Evolutionary conservation across 2,329 filamentous ascomycete species (phyloP), one percentile per base, ranked within the genome.

Genomic region (Fusarium incarnatum): DNA sequence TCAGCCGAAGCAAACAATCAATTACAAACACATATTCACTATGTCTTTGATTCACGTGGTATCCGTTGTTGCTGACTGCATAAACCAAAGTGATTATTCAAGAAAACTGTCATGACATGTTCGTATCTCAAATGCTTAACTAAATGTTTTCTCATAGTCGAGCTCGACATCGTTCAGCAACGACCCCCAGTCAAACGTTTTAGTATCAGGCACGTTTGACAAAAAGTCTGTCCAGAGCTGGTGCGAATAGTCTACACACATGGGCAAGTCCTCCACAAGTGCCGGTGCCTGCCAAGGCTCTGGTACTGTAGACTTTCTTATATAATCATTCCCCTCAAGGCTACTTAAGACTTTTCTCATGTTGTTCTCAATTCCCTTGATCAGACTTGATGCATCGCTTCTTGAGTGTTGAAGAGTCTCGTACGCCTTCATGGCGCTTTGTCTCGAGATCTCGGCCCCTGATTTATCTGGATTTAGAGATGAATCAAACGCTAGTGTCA

Each of bases 221-320:
- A 61, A 22, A 25, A 59, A 59, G 27, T 61, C 58, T 6, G 58
- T 37, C 58, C 58, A 61, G n/a, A 59, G 34, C 34, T 37, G 54
- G 13, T 61, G 44, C 1, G 58, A 61, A 23, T 59, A 37, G 23
- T 47, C 23, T 28, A 1, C 25, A 30, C 0, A 34, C 15, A 34
- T 34, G 16, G 15, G 15, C 18, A 9, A 9, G 11, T 37, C 34
- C 18, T 12, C 34, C 6, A 7, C 5, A 0, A 10, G 3, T n/a
- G 34, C 18, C 11, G 9, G 3, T n/a, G 34, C 9, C 34, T n/a
- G 3, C 34, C 34, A 37, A n/a, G 34, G 34, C 9, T 37, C 6
- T 37, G 34, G 34, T 37, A 37, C 18, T 37, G 6, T 12, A 12
- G 34, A 11, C 34, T 2, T 7, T 18, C 34, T 37, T 4, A 7